Evolutionary conservation across 2,329 filamentous ascomycete species (phyloP), one percentile per base, ranked within the genome.

Genomic region (Zalaria obscura): DNA sequence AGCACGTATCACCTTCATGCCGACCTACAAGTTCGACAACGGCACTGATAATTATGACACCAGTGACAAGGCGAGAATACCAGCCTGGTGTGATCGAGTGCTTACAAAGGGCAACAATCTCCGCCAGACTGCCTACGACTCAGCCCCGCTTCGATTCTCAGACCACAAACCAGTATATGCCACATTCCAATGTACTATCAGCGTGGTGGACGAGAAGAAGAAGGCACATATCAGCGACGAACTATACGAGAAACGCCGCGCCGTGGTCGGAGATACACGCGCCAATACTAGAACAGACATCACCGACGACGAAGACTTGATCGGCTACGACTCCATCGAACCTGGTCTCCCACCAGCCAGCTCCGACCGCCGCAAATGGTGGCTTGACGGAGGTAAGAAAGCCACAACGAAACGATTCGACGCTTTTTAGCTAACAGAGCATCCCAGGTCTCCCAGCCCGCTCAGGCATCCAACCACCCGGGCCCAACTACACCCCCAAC

Each of bases 141-240:
- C 76, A 40, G 87, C 88, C 3, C 79, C 85, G 27, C 68, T 98
- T 31, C 76, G 73, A 8, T 94, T 96, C 58, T 98, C 91, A 0
- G 91, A 98, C 55, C 91, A 98, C 60, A 76, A 88, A n/a, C 91
- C 91, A 2, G 89, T 98, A 0, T 95, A 85, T 61, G 88, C 86
- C 8, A 77, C 78, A 0, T 98, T 98, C 55, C 75, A 86, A 50
- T 93, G 88, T 60, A 76, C 72, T 1, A 81, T 96, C 40, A 88
- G 70, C 49, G 78, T 91, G 36, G 67, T 96, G 7, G 75, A 98
- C 50, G 84, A 94, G 56, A 64, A 62, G 25, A 66, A 72, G 40
- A 86, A 84, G 49, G 80, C 88, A 46, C 63, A 67, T 3, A 76
- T 96, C 37, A 83, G 81, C 53, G 73, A 73, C 28, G 72, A 81